A percentile compares a stretch with the other conserved stretches of the same genome.
Evolutionary conservation across 2,329 filamentous ascomycete species (phyloP).

Genomic region (Apiospora saccharicola): DNA sequence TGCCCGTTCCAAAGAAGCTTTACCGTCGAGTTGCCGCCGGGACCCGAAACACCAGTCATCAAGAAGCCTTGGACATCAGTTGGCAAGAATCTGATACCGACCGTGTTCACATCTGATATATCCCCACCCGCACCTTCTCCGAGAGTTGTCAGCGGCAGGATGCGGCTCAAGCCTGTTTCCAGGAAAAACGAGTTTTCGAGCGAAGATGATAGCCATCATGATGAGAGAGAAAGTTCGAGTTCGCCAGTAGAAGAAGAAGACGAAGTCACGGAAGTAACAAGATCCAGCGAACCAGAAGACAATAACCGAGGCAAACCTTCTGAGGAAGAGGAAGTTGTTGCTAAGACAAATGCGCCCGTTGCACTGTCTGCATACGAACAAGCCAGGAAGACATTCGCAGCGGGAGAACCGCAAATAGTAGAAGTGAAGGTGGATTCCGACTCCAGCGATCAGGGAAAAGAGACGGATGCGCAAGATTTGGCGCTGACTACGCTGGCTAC

Average conservation of each 20-base stretch:
- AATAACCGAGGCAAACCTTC: background rate
- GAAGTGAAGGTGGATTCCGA: slow-evolving; percentile 11
- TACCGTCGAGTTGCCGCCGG: slow-evolving; percentile 75
- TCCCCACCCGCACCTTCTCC: slow-evolving; percentile 35
- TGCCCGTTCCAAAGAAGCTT: slow-evolving; percentile 86
- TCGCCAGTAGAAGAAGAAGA: background rate
- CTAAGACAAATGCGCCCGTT: background rate
- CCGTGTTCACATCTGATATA: slow-evolving; percentile 45
- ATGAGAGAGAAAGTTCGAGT: background rate
- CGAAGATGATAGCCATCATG: background rate
- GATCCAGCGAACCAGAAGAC: background rate
- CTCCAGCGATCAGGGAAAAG: background rate
- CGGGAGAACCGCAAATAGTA: slow-evolving; percentile 1
- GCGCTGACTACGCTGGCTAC: slow-evolving; percentile 7
- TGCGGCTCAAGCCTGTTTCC: slow-evolving; percentile 28
- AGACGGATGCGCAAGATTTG: slow-evolving; percentile 8
- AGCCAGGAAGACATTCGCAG: background rate
- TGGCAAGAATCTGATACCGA: slow-evolving; percentile 47
- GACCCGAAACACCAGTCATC: slow-evolving; percentile 68
- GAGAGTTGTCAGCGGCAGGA: slow-evolving; percentile 33
- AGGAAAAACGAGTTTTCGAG: slow-evolving; percentile 1
- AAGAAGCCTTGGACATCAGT: slow-evolving; percentile 74
- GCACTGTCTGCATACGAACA: background rate
- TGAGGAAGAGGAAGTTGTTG: background rate
- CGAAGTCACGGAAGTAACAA: slow-evolving; percentile 16